Base-by-base conservation (phyloP, 1,284 basidiomycete genomes). In the Mycena sp. region DNA sequence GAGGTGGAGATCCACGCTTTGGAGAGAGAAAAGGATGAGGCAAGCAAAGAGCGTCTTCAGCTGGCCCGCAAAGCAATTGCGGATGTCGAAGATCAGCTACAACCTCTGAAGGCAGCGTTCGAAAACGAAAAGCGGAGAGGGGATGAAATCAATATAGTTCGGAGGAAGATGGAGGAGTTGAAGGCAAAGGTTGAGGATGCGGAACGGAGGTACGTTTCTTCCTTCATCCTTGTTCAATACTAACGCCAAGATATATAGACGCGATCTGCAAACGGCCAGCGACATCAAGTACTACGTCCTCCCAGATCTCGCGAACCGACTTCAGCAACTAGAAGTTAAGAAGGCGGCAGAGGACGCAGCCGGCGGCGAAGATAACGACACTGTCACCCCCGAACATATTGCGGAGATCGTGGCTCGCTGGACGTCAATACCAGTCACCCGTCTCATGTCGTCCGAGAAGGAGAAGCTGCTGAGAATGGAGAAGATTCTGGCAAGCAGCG, bases 1-100 rank as follows among this genome's bases (percentile, higher is more conserved):
- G 94, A 99, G 76, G 92, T 99, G 38, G 97, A 98, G 75, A 93
- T 98, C 29, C 96, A 98, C 74, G 98, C 97, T 9, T 83, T 99
- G 53, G 93, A 98, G 77, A 87, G 95, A 65, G 94, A 96, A 76
- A 98, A 97, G 79, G 97, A 99, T 69, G 80, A 89, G 12, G 92
- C 92, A 2, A 95, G 93, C 71, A 95, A 95, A 78, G 94, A 96
- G 69, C 89, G 95, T 38, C 85, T 99, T n/a, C 85, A 85, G 43
- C 72, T 81, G 17, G 93, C 94, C 23, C 87, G 87, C 70, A 95
- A 93, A 77, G 87, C 90, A 14, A 91, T 98, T 68, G 89, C 93
- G 5, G 88, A 92, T 54, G 87, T 98, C 54, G 94, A 98, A 38
- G 97, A 99, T 68, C 81, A 96, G 72, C 86, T 99, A n/a, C 85